Evolutionary conservation across 306 rosid species (phyloP).

Genomic region (Castanea crenata): DNA sequence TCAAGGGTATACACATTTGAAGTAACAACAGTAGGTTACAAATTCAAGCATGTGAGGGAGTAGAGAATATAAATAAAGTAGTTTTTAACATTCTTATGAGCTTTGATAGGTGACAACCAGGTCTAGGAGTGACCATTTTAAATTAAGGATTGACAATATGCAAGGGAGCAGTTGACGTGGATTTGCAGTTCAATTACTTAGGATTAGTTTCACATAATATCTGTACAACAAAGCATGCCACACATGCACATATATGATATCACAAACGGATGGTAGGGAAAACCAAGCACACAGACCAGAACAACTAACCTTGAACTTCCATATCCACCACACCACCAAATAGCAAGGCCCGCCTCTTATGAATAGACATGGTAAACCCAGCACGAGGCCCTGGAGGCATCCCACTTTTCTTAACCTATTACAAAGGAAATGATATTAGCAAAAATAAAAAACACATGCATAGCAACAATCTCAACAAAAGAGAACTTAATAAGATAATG

Average conservation of each 20-base stretch:
- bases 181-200: neutral
- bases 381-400: conserved; percentile 99
- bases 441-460: neutral
- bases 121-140: neutral
- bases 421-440: conserved; percentile 17
- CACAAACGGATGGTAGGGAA: neutral
- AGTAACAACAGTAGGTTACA: neutral
- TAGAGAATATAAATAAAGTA: neutral
- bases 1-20: neutral
- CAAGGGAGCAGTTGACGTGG: neutral
- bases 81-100: neutral
- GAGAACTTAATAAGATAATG: neutral
- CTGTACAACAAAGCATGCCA: neutral
- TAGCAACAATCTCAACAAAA: neutral
- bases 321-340: conserved; percentile 99
- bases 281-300: conserved; percentile 8
- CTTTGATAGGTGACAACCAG: neutral
- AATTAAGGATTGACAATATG: neutral
- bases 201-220: neutral
- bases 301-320: conserved; percentile 79
- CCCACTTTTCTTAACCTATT: conserved; percentile 90
- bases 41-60: neutral
- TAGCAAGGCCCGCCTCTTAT: conserved; percentile 82
- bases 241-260: neutral
- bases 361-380: conserved; percentile 94